Evolutionary conservation across 2,329 filamentous ascomycete genomes (phyloP).

Genomic region (Ophiostoma populinum): DNA sequence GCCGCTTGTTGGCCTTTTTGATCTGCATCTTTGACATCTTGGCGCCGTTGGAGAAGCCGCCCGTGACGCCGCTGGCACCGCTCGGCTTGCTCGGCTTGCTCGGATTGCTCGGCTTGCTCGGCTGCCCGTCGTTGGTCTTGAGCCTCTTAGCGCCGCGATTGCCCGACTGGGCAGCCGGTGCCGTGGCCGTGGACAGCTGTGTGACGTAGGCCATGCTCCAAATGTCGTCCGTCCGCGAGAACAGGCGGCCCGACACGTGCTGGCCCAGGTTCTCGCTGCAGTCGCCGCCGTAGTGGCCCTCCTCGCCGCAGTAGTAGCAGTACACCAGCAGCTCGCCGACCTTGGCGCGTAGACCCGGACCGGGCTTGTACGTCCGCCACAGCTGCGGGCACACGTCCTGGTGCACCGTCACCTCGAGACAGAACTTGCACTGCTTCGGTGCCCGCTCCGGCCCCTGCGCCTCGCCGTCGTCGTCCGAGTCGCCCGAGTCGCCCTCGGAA

Average conservation of each 20-base stretch:
- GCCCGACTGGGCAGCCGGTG: not conserved
- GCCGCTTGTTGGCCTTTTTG: not conserved
- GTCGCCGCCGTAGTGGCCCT: conserved; percentile 39
- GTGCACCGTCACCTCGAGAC: not conserved
- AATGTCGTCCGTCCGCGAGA: conserved; percentile 21
- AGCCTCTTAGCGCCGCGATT: not conserved
- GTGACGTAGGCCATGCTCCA: conserved; percentile 26
- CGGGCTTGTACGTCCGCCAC: conserved; percentile 38
- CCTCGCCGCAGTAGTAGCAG: conserved; percentile 38
- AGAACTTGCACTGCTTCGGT: conserved; percentile 1
- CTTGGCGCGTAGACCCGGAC: conserved; percentile 23
- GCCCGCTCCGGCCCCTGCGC: not conserved
- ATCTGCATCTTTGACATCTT: not conserved
- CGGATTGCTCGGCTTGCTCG: not conserved
- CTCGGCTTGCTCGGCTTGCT: not conserved
- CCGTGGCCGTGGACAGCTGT: not conserved
- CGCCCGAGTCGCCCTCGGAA: not conserved
- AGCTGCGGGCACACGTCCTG: conserved; percentile 19
- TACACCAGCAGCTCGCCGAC: conserved; percentile 31
- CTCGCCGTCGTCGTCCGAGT: not conserved
- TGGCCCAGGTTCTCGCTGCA: conserved; percentile 22
- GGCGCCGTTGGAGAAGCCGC: too few relatives aligned
- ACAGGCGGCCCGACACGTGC: conserved; percentile 8
- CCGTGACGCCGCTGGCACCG: not conserved
- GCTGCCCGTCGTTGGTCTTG: not conserved